Percentiles rank a stretch among this genome's conserved stretches.
Conservation (phyloP, 2,329 filamentous ascomycete species). For the Chaetomiaceae sp. region DNA sequence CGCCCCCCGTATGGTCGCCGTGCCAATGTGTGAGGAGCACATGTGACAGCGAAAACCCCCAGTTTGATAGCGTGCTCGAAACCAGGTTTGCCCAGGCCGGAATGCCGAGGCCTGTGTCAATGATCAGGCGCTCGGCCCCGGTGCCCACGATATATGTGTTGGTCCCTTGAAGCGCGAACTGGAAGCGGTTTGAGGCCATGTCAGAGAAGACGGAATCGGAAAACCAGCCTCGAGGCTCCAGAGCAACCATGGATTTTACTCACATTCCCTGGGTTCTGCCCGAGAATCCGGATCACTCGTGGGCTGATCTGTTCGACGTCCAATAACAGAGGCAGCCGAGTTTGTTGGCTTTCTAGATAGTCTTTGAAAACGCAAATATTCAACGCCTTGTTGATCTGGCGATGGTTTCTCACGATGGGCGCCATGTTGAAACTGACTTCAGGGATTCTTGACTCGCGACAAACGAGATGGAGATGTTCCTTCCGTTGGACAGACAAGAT, state of each 20-base stretch:
- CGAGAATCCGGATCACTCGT: slow-evolving; percentile 41
- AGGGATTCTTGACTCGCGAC: too few relatives aligned
- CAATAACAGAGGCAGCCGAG: slow-evolving; percentile 33
- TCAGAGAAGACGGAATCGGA: too few relatives aligned
- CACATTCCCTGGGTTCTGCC: slow-evolving; percentile 42
- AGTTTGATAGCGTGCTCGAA: slow-evolving; percentile 28
- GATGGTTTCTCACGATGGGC: slow-evolving; percentile 34
- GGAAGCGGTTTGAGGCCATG: too few relatives aligned
- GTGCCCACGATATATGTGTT: slow-evolving; percentile 74
- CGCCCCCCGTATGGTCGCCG: slow-evolving; percentile 64
- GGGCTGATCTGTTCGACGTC: slow-evolving; percentile 40
- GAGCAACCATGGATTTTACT: too few relatives aligned
- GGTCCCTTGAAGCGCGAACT: slow-evolving; percentile 58
- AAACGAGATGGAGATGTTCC: too few relatives aligned
- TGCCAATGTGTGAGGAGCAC: slow-evolving; percentile 72
- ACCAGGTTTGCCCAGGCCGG: slow-evolving; percentile 51
- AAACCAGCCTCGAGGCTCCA: too few relatives aligned
- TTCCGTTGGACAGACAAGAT: too few relatives aligned
- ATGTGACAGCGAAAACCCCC: slow-evolving; percentile 36
- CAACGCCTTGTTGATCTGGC: slow-evolving; percentile 44
- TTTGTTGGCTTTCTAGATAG: slow-evolving; percentile 40
- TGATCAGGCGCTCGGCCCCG: slow-evolving; percentile 57
- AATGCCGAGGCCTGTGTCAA: slow-evolving; percentile 69
- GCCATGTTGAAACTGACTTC: not conserved
- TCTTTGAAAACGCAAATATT: slow-evolving; percentile 46